A percentile compares a stretch with the other conserved stretches of the same genome.
Conservation (phyloP, 495 filamentous ascomycete genomes). For the Talaromyces trachyspermus region DNA sequence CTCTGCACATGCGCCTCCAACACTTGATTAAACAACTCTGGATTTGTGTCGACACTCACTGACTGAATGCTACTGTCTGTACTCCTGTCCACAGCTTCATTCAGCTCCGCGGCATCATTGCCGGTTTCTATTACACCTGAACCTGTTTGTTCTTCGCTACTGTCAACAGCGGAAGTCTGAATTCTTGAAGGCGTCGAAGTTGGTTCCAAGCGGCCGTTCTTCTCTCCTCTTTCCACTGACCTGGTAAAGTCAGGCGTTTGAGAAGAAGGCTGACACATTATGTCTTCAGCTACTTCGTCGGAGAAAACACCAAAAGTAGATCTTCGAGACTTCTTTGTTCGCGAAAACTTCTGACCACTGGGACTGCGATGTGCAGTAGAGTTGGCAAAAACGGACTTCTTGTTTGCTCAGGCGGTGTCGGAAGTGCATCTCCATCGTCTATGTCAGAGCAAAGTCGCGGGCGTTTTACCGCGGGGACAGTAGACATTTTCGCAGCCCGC, state of each 20-base stretch:
- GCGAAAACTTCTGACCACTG: constrained; percentile 38
- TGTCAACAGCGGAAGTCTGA: neutral
- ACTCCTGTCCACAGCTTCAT: constrained; percentile 3
- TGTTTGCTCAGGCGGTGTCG: constrained; percentile 24
- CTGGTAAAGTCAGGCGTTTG: constrained; percentile 25
- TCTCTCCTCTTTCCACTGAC: constrained; percentile 16
- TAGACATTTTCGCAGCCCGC: constrained; percentile 32
- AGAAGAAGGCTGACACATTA: constrained; percentile 46
- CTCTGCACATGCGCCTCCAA: constrained; percentile 29
- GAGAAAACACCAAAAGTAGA: constrained; percentile 54
- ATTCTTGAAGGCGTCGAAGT: constrained; percentile 1
- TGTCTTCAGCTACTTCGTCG: constrained; percentile 59
- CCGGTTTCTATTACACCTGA: too few species aligned
- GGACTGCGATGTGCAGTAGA: constrained; percentile 38
- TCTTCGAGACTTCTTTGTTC: constrained; percentile 40
- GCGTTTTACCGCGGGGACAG: constrained; percentile 48
- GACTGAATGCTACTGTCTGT: constrained; percentile 4
- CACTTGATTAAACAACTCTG: constrained; percentile 23
- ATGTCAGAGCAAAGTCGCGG: constrained; percentile 52
- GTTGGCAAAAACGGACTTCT: constrained; percentile 53
- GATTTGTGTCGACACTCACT: constrained; percentile 16
- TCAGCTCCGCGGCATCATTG: neutral
- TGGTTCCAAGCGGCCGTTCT: constrained; percentile 9
- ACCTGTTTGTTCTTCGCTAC: neutral
- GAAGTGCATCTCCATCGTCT: constrained; percentile 35